Percentiles rank a stretch among this genome's conserved stretches.
phyloP scores from a whole-genome alignment of 805 yeast species.

The Candida tallmaniae region DNA sequence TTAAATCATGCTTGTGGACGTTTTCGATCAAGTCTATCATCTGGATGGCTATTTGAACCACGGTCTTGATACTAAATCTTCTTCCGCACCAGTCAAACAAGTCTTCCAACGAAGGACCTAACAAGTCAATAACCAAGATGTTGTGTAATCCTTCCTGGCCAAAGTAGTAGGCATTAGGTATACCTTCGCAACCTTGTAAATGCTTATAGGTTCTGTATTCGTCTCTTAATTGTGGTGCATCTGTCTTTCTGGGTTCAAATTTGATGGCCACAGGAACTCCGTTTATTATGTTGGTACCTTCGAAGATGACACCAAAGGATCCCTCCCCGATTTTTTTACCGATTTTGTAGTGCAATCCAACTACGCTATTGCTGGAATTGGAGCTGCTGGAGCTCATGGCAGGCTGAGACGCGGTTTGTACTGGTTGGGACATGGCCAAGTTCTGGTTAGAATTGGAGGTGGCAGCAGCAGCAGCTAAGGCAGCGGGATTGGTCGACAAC shows the following conservation, averaged over 20 bases:
- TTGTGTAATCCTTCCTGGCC: conserved; percentile 98
- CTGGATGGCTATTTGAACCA: conserved; percentile 89
- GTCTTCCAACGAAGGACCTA: conserved; percentile 96
- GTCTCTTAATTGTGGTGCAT: conserved; percentile 95
- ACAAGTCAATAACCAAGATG: conserved; percentile 85
- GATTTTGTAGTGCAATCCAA: conserved; percentile 93
- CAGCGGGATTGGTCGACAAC: conserved; percentile 13
- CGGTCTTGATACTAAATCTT: conserved; percentile 80
- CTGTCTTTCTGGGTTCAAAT: conserved; percentile 94
- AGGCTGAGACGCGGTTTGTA: conserved; percentile 1
- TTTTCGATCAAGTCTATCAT: conserved; percentile 85
- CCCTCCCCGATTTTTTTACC: conserved; percentile 99
- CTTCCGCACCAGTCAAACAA: conserved; percentile 98
- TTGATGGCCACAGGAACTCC: conserved; percentile 94
- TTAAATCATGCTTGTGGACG: conserved; percentile 84
- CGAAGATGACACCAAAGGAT: conserved; percentile 95
- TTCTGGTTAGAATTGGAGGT: conserved; percentile 10
- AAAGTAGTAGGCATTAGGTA: conserved; percentile 95
- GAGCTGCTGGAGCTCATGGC: conserved; percentile 13
- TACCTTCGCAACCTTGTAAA: conserved; percentile 74
- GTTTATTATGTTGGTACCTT: conserved; percentile 88
- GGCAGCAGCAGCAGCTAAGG: conserved; percentile 16
- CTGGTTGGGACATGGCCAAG: neutral
- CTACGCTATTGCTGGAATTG: conserved; percentile 43
- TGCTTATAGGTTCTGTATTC: conserved; percentile 95